These are phyloP conservation scores for Carex kokanica DNA, from an alignment of 176 grass and related monocot species.

Conservation along the genomic window DNA sequence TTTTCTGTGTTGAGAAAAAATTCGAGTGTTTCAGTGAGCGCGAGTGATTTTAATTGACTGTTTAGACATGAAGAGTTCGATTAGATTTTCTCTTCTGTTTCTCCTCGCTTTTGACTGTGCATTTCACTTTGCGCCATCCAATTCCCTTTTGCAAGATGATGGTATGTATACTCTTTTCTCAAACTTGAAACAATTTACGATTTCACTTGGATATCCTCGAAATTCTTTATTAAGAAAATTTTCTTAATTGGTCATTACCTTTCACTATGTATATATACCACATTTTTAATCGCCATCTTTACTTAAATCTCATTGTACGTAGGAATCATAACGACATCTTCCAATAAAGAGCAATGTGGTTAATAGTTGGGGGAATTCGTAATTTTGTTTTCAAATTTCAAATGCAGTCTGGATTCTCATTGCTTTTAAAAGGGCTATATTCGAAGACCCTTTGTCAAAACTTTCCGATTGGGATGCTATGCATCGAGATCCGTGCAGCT, in stretches of 20 bases:
- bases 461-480: conserved; percentile 74
- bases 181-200: not conserved
- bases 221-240: not conserved
- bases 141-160: conserved; percentile 10
- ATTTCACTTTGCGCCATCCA: conserved; percentile 3
- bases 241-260: not conserved
- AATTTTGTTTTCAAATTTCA: conserved; percentile 16
- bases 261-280: conserved; percentile 2
- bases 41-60: not conserved
- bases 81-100: conserved; percentile 8
- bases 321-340: not conserved
- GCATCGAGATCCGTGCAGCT: conserved; percentile 68
- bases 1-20: not conserved
- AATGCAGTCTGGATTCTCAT: conserved; percentile 50
- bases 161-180: conserved; percentile 11
- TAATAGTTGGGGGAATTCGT: not conserved
- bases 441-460: conserved; percentile 68
- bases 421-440: conserved; percentile 62
- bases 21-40: not conserved
- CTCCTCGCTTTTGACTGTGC: conserved; percentile 13
- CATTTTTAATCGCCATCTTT: conserved; percentile 11
- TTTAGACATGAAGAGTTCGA: conserved; percentile 1
- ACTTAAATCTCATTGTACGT: not conserved
- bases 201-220: not conserved
- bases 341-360: conserved; percentile 18